Base-by-base conservation (phyloP, 148 eudicot genomes). In the Cornus kousa region DNA sequence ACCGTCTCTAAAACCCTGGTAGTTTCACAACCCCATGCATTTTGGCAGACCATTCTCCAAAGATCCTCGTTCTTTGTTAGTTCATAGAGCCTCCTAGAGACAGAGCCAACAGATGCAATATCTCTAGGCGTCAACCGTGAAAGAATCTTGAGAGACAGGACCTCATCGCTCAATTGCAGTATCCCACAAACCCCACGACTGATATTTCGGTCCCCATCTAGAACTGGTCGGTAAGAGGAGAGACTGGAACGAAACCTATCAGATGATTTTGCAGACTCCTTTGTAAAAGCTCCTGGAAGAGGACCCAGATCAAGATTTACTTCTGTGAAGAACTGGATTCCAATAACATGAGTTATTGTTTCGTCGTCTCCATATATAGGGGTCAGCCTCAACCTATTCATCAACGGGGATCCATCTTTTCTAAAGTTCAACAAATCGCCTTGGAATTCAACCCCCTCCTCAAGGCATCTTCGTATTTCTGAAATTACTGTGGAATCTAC, bases 11-110 rank as follows among this genome's bases (percentile, higher is more conserved):
- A 71, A 66, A 95, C 89, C 14, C 94, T 80, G 37, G 98, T 93
- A 16, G 97, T 95, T 84, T 95, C 98, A 71, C 84, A 87, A 66
- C 98, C 98, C 98, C 98, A 95, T 59, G 97, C 98, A 90, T 90
- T 95, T 72, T 95, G 98, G 77, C 98, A 95, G 31, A 95, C 96
- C 88, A 88, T 87, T 89, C 88, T 87, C 98, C 98, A 95, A 50
- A 95, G 86, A 79, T 95, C 96, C 77, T 95, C 98, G 60, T 88
- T 90, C 82, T 81, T 95, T 55, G 98, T 88, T 40, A 93, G 65
- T 48, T 90, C 91, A 84, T 95, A 91, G 20, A 95, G 76, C 68
- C 91, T 84, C 82, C 81, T 82, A 70, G 92, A 91, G 19, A 89
- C 98, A 3, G 96, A 93, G 39, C 96, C 91, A 70, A 93, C 92